These are phyloP conservation scores for Cryphonectria naterciae DNA, from an alignment of 2,329 filamentous ascomycete genomes.

Conservation along the genomic window DNA sequence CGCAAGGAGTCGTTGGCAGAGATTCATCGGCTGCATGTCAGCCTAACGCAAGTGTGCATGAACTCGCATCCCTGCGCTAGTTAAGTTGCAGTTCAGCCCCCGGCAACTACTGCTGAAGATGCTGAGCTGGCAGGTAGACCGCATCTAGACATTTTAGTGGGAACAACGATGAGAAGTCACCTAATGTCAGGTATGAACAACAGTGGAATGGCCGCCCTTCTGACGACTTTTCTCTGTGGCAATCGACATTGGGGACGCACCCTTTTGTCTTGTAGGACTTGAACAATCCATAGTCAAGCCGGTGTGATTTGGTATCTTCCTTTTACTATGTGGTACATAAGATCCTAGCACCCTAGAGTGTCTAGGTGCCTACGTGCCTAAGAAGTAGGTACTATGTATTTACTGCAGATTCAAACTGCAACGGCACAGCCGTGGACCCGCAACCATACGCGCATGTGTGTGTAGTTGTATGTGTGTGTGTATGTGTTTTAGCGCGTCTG, in stretches of 20 bases:
- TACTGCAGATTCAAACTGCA: background rate
- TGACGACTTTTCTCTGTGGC: background rate
- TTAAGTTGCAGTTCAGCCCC: constrained; percentile 5
- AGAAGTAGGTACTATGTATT: background rate
- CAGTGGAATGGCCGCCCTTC: background rate
- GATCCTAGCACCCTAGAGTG: no score
- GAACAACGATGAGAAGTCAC: background rate
- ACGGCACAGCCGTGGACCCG: constrained; percentile 14
- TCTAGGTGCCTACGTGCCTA: no score
- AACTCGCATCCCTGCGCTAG: background rate
- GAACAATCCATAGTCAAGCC: background rate
- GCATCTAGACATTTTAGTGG: background rate
- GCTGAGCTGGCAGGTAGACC: constrained; percentile 5
- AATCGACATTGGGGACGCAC: background rate
- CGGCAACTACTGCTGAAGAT: background rate
- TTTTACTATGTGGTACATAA: background rate
- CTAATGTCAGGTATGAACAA: background rate
- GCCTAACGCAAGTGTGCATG: constrained; percentile 8
- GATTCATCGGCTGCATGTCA: background rate
- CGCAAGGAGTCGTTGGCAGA: constrained; percentile 1
- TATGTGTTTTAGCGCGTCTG: constrained; percentile 16
- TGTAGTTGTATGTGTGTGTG: background rate
- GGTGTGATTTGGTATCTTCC: background rate
- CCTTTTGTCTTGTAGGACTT: background rate
- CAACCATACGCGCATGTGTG: background rate